Evolutionary conservation across 2,329 filamentous ascomycete genomes (phyloP).

Genomic region (Graphilbum ipis-grandicollis): DNA sequence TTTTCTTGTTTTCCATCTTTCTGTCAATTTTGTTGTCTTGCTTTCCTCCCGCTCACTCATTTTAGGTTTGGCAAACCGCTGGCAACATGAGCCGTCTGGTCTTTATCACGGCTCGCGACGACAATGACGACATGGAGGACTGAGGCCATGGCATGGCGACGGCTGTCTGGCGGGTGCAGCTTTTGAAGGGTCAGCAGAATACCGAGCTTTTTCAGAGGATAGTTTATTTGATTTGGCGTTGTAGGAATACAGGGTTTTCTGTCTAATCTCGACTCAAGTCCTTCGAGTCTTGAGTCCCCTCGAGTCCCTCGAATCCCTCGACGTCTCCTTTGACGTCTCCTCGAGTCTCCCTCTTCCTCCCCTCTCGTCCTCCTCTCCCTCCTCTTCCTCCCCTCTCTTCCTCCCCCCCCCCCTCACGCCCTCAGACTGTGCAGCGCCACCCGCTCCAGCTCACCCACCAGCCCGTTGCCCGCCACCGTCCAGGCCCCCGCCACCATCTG

Average conservation of each 20-base stretch:
- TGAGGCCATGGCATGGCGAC: no score
- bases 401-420: conserved; percentile 13
- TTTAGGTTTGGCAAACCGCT: conserved; percentile 61
- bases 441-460: conserved; percentile 74
- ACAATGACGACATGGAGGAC: conserved; percentile 31
- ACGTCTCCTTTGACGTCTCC: no score
- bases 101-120: conserved; percentile 46
- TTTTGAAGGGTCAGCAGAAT: no score
- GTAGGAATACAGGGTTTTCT: neutral
- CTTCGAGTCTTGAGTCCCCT: no score
- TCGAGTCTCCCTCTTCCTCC: no score
- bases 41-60: no score
- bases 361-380: no score
- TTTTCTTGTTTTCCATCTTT: no score
- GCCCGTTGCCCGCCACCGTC: conserved; percentile 63
- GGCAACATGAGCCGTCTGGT: conserved; percentile 53
- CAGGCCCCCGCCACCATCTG: conserved; percentile 63
- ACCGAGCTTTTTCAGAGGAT: no score
- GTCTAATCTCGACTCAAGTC: no score
- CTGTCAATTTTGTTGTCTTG: neutral
- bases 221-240: neutral
- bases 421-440: conserved; percentile 33
- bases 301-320: no score
- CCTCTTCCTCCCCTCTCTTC: neutral
- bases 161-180: no score